Evolutionary conservation across 306 rosid genomes (phyloP).

Genomic region (Spatholobus suberectus): DNA sequence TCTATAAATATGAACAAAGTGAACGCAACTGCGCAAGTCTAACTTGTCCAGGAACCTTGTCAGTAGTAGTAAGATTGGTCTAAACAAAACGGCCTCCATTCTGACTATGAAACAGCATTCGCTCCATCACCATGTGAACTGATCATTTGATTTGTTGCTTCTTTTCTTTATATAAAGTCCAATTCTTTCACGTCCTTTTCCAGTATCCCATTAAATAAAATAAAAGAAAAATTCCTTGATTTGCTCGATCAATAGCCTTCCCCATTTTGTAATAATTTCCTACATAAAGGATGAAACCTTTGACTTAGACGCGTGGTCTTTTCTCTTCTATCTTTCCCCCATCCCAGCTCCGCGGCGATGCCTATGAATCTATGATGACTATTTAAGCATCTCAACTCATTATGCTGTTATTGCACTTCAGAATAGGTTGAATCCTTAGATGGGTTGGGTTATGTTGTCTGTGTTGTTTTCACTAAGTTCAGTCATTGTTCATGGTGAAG

Average conservation of each 20-base stretch:
- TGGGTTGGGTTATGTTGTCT: constrained; percentile 46
- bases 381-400: too few relatives aligned
- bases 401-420: neutral
- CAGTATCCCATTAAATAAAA: neutral
- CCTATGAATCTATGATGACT: too few relatives aligned
- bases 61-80: neutral
- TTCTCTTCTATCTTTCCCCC: neutral
- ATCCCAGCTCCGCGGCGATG: neutral
- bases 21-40: neutral
- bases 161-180: neutral
- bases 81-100: neutral
- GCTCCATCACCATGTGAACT: neutral
- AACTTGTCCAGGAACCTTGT: neutral
- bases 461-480: constrained; percentile 37
- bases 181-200: neutral
- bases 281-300: neutral
- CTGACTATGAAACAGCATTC: neutral
- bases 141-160: neutral
- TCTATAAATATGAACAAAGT: neutral
- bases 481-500: constrained; percentile 40
- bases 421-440: constrained; percentile 2
- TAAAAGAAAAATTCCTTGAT: neutral
- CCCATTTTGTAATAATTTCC: neutral
- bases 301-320: neutral
- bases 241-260: neutral